Evolutionary conservation across 768 basidiomycete genomes (phyloP).

Genomic region (Hygrocybe coccinea): DNA sequence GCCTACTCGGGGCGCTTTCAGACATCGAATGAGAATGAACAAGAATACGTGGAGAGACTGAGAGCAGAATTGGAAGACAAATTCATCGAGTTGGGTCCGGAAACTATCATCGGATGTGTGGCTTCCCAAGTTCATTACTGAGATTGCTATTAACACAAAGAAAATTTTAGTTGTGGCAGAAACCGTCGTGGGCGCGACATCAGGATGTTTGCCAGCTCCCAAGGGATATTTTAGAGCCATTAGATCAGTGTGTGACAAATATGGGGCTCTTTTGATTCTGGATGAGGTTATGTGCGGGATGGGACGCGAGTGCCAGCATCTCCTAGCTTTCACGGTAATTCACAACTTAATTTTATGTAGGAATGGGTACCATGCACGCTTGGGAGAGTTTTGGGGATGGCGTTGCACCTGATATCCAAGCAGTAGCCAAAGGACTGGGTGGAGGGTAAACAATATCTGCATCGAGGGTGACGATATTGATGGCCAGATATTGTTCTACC

Average conservation of each 20-base stretch:
- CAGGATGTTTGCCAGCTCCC: conserved; percentile 70
- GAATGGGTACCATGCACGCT: conserved; percentile 82
- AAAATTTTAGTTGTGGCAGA: conserved; percentile 62
- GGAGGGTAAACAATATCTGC: conserved; percentile 58
- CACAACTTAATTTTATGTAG: conserved; percentile 32
- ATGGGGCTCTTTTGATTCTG: conserved; percentile 72
- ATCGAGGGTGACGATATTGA: background rate
- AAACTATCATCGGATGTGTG: conserved; percentile 79
- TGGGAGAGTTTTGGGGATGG: conserved; percentile 84
- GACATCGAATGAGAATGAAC: conserved; percentile 62
- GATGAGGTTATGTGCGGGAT: conserved; percentile 56
- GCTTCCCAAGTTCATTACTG: conserved; percentile 3
- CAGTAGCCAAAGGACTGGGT: conserved; percentile 84
- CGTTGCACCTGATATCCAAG: conserved; percentile 77
- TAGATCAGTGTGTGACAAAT: conserved; percentile 77
- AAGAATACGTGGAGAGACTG: conserved; percentile 67
- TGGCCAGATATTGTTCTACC: background rate
- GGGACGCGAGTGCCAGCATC: conserved; percentile 42
- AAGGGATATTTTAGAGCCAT: conserved; percentile 84
- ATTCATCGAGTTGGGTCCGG: conserved; percentile 74
- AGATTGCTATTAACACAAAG: background rate
- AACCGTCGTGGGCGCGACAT: conserved; percentile 83
- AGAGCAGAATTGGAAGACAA: conserved; percentile 80
- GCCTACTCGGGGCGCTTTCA: conserved; percentile 83
- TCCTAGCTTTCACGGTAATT: background rate